phyloP scores from a whole-genome alignment of 257 asterid species.

The Capsicum baccatum region DNA sequence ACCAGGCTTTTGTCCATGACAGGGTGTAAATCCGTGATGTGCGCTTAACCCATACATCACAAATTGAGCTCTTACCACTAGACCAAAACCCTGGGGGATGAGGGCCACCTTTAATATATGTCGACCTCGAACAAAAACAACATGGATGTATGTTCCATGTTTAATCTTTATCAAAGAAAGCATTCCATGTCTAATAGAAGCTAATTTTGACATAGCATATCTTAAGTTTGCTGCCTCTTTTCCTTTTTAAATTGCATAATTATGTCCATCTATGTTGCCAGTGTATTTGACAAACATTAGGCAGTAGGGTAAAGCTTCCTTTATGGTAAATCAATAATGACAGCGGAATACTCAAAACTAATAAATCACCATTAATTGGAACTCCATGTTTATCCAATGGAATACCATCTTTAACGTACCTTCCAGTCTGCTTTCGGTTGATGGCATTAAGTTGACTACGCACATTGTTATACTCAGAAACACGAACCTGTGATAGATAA shows the following conservation, averaged over 20 bases:
- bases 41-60: neutral
- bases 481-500: slow-evolving; percentile 72
- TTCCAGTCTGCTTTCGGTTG: slow-evolving; percentile 80
- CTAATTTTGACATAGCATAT: neutral
- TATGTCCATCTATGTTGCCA: neutral
- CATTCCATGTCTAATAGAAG: neutral
- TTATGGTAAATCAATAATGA: neutral
- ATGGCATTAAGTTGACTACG: slow-evolving; percentile 88
- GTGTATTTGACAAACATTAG: neutral
- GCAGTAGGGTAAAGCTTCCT: neutral
- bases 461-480: slow-evolving; percentile 81
- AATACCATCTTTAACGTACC: slow-evolving; percentile 47
- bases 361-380: slow-evolving; percentile 21
- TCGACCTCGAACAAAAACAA: neutral
- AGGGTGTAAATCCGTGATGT: neutral
- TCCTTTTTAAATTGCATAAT: neutral
- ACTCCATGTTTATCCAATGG: neutral
- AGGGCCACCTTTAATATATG: neutral
- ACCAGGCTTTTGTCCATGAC: neutral
- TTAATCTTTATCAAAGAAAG: neutral
- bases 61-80: neutral
- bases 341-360: slow-evolving; percentile 5
- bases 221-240: slow-evolving; percentile 15
- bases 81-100: neutral
- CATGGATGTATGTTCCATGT: slow-evolving; percentile 16